phyloP scores from a whole-genome alignment of 768 basidiomycete species.

The Tremella yokohamensis region DNA sequence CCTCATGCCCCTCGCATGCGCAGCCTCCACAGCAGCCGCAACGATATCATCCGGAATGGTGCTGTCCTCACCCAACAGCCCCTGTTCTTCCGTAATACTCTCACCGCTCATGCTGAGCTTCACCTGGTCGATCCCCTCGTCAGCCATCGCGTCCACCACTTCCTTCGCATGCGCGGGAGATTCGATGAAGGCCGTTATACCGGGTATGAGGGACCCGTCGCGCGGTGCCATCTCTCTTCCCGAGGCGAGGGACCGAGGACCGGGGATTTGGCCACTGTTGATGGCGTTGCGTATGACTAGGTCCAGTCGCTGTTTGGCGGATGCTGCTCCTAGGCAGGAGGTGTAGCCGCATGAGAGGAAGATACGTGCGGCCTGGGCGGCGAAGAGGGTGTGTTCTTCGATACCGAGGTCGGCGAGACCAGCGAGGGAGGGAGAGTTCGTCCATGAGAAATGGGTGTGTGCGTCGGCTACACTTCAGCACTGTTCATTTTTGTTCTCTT shows the following conservation, averaged over 20 bases:
- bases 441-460: slow-evolving; percentile 12
- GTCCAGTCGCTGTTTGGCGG: slow-evolving; percentile 7
- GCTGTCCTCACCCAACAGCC: slow-evolving; percentile 6
- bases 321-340: slow-evolving; percentile 8
- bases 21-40: slow-evolving; percentile 11
- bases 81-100: slow-evolving; percentile 4
- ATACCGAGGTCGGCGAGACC: slow-evolving; percentile 8
- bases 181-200: slow-evolving; percentile 10
- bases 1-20: slow-evolving; percentile 7
- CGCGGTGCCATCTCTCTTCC: slow-evolving; percentile 8
- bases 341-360: slow-evolving; percentile 9
- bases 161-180: slow-evolving; percentile 2
- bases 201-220: slow-evolving; percentile 2
- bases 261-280: slow-evolving; percentile 6
- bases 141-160: background rate
- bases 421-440: slow-evolving; percentile 5
- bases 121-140: slow-evolving; percentile 7
- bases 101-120: slow-evolving; percentile 12
- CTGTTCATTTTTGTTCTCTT: background rate
- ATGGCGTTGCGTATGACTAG: slow-evolving; percentile 6
- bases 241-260: slow-evolving; percentile 6
- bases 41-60: slow-evolving; percentile 12
- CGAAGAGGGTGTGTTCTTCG: slow-evolving; percentile 11
- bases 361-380: background rate
- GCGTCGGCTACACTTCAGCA: slow-evolving; percentile 7